Evolutionary conservation across 768 basidiomycete genomes (phyloP).

Genomic region (Boletus reticuloceps): DNA sequence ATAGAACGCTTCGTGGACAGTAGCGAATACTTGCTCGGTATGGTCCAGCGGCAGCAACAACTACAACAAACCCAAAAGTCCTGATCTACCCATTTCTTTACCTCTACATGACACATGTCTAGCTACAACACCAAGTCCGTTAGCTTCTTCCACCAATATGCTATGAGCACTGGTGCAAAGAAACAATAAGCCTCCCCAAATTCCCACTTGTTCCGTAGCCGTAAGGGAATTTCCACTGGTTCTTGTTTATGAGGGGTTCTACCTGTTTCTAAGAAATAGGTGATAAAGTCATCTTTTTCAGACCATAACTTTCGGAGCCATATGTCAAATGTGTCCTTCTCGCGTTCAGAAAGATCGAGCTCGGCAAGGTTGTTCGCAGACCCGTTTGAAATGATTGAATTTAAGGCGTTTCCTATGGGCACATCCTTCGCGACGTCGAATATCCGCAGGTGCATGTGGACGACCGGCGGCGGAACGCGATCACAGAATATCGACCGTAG

Average conservation of each 20-base stretch:
- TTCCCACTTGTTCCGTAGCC: conserved; percentile 53
- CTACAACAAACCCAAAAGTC: conserved; percentile 37
- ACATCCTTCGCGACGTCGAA: conserved; percentile 66
- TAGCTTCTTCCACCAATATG: conserved; percentile 47
- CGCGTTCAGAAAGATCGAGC: conserved; percentile 53
- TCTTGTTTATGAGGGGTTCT: conserved; percentile 38
- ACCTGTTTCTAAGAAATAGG: conserved; percentile 56
- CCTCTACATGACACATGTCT: conserved; percentile 6
- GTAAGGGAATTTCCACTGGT: conserved; percentile 56
- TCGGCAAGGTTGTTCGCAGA: conserved; percentile 33
- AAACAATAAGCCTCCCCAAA: conserved; percentile 68
- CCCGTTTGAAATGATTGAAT: conserved; percentile 30
- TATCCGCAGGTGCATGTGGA: conserved; percentile 85
- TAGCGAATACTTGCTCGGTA: conserved; percentile 76
- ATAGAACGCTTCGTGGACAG: conserved; percentile 91
- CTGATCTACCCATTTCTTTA: not conserved
- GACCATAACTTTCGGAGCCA: conserved; percentile 85
- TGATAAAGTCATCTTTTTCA: conserved; percentile 80
- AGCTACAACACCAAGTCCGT: conserved; percentile 18
- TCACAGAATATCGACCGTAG: conserved; percentile 84
- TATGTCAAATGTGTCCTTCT: conserved; percentile 66
- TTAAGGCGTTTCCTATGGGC: conserved; percentile 63
- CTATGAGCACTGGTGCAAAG: conserved; percentile 56
- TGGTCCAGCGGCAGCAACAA: conserved; percentile 51
- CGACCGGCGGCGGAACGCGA: conserved; percentile 74